These are phyloP conservation scores for Silene noctiflora DNA, from an alignment of 179 eudicot genomes.

Conservation along the genomic window DNA sequence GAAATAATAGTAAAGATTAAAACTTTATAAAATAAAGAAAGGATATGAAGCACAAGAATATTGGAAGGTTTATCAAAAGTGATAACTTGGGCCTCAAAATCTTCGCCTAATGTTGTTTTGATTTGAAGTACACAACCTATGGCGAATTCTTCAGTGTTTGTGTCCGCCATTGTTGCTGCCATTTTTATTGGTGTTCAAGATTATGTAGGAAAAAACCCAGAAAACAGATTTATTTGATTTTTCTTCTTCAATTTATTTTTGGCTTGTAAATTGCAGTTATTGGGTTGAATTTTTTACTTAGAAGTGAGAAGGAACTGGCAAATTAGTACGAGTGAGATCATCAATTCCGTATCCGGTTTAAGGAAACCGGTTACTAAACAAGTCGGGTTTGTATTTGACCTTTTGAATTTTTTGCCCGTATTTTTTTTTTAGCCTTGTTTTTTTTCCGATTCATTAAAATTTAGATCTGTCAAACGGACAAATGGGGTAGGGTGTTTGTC, in stretches of 20 bases:
- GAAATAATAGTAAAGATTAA: slow-evolving; percentile 2
- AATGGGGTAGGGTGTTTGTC: no score
- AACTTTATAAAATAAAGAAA: slow-evolving; percentile 20
- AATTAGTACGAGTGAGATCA: not conserved
- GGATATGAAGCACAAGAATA: slow-evolving; percentile 97
- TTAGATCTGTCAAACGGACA: no score
- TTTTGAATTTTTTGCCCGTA: no score
- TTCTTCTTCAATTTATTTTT: not conserved
- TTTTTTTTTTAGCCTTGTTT: no score
- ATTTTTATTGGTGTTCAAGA: not conserved
- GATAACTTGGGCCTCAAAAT: slow-evolving; percentile 79
- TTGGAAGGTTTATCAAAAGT: slow-evolving; percentile 72
- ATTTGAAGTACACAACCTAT: slow-evolving; percentile 71
- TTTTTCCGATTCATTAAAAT: no score
- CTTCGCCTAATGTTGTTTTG: slow-evolving; percentile 84
- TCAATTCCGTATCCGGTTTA: not conserved
- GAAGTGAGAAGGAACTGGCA: not conserved
- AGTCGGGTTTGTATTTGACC: not conserved
- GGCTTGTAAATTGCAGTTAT: not conserved
- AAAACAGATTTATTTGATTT: not conserved
- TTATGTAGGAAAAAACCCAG: not conserved
- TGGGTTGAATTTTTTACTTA: no score
- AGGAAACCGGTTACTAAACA: not conserved
- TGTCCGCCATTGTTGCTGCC: slow-evolving; percentile 32
- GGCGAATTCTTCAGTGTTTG: slow-evolving; percentile 55